Base-by-base conservation (phyloP, 495 filamentous ascomycete genomes). In the Trypethelium eluteriae region DNA sequence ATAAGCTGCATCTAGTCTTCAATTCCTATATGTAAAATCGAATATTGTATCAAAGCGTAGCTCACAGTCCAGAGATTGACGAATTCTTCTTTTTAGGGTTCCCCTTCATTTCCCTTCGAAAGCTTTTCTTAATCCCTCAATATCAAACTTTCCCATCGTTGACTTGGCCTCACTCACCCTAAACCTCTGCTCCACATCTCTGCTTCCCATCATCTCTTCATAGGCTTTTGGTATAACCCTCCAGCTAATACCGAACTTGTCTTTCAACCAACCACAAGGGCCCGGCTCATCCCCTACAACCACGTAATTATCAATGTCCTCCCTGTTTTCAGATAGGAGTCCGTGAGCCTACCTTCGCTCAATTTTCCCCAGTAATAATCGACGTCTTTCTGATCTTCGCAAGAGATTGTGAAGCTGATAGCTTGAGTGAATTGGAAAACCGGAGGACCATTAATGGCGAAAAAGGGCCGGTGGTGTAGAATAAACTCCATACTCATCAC, bases 171-270 rank as follows among this genome's bases (percentile, higher is more conserved):
- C 53, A 25, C n/a, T 59, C 7, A 36, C 7, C 53, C 53, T 59
- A 10, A 10, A 7, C n/a, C 18, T 36, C 18, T 36, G 18, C 53
- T 59, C n/a, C 18, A 9, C 34, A 59, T 59, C 53, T 36, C 34
- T 32, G 36, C 34, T 41, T 38, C 9, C 38, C 11, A 34, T 9
- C 59, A 38, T 38, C 34, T 62, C 59, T 32, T 62, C 38, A 10
- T 34, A n/a, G 6, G 12, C 35, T 14, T 38, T 41, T 41, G 59
- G 59, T 41, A 62, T 25, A 2, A 62, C 34, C n/a, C 38, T 14
- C 59, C 59, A 62, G 59, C 59, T 62, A 25, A 62, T 16, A 12
- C 59, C 59, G 34, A 62, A 62, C 59, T n/a, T 62, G 18, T 62
- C 59, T 25, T 62, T 62, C 34, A 62, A 32, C 59, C 59, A 62